A percentile compares a stretch with the other conserved stretches of the same genome.
Evolutionary conservation across 257 asterid genomes (phyloP).

Genomic region (Gentiana macrophylla): DNA sequence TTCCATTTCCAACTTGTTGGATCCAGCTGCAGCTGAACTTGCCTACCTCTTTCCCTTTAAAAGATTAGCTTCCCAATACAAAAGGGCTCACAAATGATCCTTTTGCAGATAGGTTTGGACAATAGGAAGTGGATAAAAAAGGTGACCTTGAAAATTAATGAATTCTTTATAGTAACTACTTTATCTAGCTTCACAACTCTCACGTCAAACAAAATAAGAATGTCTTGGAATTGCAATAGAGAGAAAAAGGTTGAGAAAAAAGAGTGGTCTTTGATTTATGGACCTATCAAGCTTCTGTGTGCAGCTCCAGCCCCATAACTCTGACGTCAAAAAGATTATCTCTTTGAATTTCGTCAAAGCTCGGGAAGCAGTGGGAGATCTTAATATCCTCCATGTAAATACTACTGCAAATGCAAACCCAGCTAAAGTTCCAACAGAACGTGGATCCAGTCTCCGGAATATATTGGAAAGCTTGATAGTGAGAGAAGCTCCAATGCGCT

Average conservation of each 20-base stretch:
- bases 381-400: slow-evolving; percentile 74
- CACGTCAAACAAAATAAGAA: too few species aligned
- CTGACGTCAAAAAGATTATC: too few species aligned
- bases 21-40: not conserved
- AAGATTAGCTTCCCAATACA: not conserved
- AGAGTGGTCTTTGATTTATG: not conserved
- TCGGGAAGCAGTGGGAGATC: slow-evolving; percentile 58
- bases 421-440: slow-evolving; percentile 72
- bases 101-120: slow-evolving; percentile 1
- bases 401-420: slow-evolving; percentile 77
- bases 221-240: too few species aligned
- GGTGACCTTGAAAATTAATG: too few species aligned
- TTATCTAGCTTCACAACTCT: too few species aligned
- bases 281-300: too few species aligned
- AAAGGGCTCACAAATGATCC: slow-evolving; percentile 11
- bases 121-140: not conserved
- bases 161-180: too few species aligned
- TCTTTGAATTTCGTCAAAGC: too few species aligned
- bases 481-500: too few species aligned
- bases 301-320: too few species aligned
- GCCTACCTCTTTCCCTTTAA: not conserved
- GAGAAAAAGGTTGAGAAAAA: too few species aligned
- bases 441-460: slow-evolving; percentile 43
- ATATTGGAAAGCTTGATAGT: too few species aligned
- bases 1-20: slow-evolving; percentile 16